These are phyloP conservation scores for Nicotiana obtusifolia DNA, from an alignment of 257 asterid genomes.

Conservation along the genomic window DNA sequence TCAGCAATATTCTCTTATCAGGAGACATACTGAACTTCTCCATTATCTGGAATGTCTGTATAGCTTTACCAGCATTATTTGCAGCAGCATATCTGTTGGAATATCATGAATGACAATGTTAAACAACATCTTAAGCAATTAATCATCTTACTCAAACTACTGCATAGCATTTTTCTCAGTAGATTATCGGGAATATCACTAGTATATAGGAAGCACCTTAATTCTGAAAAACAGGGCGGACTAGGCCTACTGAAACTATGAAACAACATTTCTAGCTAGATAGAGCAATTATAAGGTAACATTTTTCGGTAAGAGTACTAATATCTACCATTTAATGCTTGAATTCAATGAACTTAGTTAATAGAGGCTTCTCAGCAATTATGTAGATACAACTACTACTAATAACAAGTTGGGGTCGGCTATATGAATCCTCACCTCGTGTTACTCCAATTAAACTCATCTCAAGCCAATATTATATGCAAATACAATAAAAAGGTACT, in stretches of 20 bases:
- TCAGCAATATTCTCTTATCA: constrained; percentile 53
- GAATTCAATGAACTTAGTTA: not conserved
- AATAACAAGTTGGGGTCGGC: too few relatives aligned
- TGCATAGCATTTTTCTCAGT: not conserved
- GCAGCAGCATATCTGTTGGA: constrained; percentile 65
- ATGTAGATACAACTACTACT: not conserved
- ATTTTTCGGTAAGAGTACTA: not conserved
- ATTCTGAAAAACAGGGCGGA: not conserved
- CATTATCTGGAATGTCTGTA: constrained; percentile 65
- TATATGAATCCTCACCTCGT: too few relatives aligned
- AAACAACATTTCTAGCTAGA: not conserved
- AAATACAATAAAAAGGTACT: too few relatives aligned
- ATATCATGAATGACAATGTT: not conserved
- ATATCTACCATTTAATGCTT: not conserved
- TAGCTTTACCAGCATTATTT: constrained; percentile 57
- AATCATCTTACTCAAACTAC: not conserved
- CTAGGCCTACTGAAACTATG: not conserved
- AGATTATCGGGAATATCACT: not conserved
- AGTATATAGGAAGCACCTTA: not conserved
- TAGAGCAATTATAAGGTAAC: not conserved
- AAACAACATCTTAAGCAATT: not conserved
- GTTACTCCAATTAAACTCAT: too few relatives aligned
- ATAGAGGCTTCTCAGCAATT: not conserved
- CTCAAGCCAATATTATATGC: too few relatives aligned
- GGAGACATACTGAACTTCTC: constrained; percentile 70